Conservation (phyloP, 2,329 filamentous ascomycete genomes). For the Calonectria leucothoes region DNA sequence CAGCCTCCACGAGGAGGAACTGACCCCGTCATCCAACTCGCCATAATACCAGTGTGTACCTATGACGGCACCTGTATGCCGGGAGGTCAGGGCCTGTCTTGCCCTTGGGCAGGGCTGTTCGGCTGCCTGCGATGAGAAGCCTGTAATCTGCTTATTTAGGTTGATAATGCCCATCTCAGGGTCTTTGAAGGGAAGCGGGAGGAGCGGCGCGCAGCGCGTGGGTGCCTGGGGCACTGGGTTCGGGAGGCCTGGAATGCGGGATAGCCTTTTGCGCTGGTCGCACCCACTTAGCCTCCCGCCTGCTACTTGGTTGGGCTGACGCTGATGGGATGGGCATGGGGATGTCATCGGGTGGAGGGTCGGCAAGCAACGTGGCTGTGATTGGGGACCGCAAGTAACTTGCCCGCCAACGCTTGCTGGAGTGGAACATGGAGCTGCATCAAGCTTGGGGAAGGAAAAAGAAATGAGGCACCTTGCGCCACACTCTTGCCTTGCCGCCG, state of each 20-base stretch:
- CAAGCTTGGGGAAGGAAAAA: constrained; percentile 11
- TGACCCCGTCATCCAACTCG: constrained; percentile 41
- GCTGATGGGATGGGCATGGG: constrained; percentile 5
- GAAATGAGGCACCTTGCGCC: constrained; percentile 9
- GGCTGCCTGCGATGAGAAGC: neutral
- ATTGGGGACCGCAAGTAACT: constrained; percentile 20
- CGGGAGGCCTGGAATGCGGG: neutral
- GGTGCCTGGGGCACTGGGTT: constrained; percentile 24
- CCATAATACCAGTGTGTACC: constrained; percentile 10
- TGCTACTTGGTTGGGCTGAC: neutral
- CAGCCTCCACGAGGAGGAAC: constrained; percentile 51
- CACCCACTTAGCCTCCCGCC: neutral
- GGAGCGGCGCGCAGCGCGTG: constrained; percentile 41
- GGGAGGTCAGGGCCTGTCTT: constrained; percentile 25
- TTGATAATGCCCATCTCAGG: neutral
- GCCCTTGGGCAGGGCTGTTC: constrained; percentile 8
- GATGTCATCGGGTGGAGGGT: constrained; percentile 8
- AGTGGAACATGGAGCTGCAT: neutral
- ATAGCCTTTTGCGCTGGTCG: neutral
- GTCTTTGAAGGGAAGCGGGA: constrained; percentile 32
- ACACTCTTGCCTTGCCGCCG: constrained; percentile 5
- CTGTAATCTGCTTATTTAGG: neutral
- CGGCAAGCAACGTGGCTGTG: constrained; percentile 28
- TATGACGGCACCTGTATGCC: constrained; percentile 1
- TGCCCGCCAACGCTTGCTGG: constrained; percentile 4